A percentile compares a stretch with the other conserved stretches of the same genome.
Evolutionary conservation across 2,329 filamentous ascomycete genomes (phyloP).

Genomic region (Ceratocystis huliohia): DNA sequence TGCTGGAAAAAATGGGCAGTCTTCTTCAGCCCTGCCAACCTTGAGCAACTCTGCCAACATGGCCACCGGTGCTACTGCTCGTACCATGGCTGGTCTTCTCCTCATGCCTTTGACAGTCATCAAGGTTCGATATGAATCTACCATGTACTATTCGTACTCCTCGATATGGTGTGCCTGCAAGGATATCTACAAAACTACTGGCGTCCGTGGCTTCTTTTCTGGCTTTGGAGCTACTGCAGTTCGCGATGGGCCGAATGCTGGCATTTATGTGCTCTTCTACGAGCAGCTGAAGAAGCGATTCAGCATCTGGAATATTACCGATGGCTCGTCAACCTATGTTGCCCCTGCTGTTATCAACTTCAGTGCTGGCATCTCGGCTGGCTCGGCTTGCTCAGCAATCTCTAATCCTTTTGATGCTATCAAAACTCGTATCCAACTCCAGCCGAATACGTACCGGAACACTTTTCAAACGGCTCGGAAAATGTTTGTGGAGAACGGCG

Average conservation of each 20-base stretch:
- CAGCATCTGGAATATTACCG: constrained; percentile 24
- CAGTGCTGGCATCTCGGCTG: constrained; percentile 65
- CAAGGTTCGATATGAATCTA: constrained; percentile 91
- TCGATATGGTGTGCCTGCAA: constrained; percentile 59
- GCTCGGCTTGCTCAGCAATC: constrained; percentile 68
- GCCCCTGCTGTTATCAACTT: constrained; percentile 56
- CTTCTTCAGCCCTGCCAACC: constrained; percentile 67
- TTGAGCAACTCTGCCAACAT: constrained; percentile 78
- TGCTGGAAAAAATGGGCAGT: constrained; percentile 28
- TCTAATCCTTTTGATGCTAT: constrained; percentile 96
- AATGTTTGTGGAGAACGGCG: constrained; percentile 73
- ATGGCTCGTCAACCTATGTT: constrained; percentile 15
- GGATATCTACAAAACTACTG: constrained; percentile 63
- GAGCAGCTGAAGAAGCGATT: constrained; percentile 65
- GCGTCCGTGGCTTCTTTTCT: constrained; percentile 74
- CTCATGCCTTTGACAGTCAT: constrained; percentile 95
- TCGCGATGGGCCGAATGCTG: constrained; percentile 91
- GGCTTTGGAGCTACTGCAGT: constrained; percentile 90
- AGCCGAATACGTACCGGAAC: constrained; percentile 71
- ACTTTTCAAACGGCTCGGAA: constrained; percentile 61
- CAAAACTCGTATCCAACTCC: constrained; percentile 87
- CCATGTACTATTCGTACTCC: constrained; percentile 63
- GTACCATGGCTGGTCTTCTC: constrained; percentile 75
- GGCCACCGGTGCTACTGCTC: constrained; percentile 67
- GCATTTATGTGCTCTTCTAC: constrained; percentile 87